Evolutionary conservation across 108 stramenopile species (phyloP), one percentile per base, ranked within the genome.

Genomic region (Craspedostauros australis): DNA sequence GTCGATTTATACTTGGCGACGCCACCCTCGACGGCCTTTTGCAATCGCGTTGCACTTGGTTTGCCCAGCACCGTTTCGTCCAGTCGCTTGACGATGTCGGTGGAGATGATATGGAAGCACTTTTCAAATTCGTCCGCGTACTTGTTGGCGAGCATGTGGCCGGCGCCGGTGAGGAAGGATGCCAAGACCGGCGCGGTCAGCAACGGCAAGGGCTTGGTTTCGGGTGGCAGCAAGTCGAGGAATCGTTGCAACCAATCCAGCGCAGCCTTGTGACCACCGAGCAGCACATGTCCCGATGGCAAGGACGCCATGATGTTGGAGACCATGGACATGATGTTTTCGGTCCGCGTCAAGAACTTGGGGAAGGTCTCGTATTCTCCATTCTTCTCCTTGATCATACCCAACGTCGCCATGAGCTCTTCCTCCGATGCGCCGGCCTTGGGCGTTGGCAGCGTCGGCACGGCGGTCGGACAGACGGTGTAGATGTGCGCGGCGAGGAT

Each of bases 291-390:
- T 9, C 58, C 46, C 0, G 64, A 48, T 36, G 90, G 90, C 5
- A 54, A 39, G 7, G 80, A 81, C 7, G 86, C 64, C 78, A 86
- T 77, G 16, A 93, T 80, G 32, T 82, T 58, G 16, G 86, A 77
- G 52, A 88, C 77, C n/a, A 93, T 55, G 8, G 91, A 82, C 2
- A 93, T 67, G 9, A 93, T 75, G 11, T 54, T 68, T 48, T 93
- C 91, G 7, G 86, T 88, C 43, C 91, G 54, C 29, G 70, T 60
- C 56, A 88, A 60, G 40, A 86, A 93, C 28, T 77, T 77, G 31
- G 78, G 80, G 73, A 88, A 93, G 6, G 68, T 79, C 58, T 93
- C 91, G 53, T 69, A 93, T 34, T 86, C 72, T 34, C 86, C 91
- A 29, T 65, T 58, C 57, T 72, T 73, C 40, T 81, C 72, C 37